Conservation (phyloP, 75 land plant genomes). For the Picea sitchensis region DNA sequence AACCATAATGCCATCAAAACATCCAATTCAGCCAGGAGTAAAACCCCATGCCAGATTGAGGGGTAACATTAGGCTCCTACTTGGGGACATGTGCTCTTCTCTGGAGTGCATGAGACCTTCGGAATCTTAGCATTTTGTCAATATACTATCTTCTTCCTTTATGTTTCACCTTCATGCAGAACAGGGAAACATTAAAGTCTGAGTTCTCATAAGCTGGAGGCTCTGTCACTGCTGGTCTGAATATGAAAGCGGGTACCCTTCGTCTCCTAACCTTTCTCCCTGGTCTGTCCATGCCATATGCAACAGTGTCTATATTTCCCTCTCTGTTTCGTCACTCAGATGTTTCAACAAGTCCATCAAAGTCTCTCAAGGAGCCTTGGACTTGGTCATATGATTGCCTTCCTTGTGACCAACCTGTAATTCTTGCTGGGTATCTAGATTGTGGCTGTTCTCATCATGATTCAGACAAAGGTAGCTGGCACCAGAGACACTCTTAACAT, state of each 20-base stretch:
- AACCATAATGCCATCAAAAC: too few species aligned
- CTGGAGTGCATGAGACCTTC: too few species aligned
- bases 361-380: background rate
- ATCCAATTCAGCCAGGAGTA: too few species aligned
- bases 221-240: too few species aligned
- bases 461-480: slow-evolving; percentile 51
- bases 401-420: background rate
- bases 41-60: too few species aligned
- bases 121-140: too few species aligned
- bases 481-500: background rate
- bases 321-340: background rate
- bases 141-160: too few species aligned
- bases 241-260: background rate
- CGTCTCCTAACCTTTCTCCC: background rate
- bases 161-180: too few species aligned
- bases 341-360: background rate
- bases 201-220: too few species aligned
- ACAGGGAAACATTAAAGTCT: too few species aligned
- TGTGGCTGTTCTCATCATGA: slow-evolving; percentile 43
- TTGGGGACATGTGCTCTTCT: too few species aligned
- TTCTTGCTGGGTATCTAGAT: background rate
- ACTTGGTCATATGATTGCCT: background rate
- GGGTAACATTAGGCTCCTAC: too few species aligned
- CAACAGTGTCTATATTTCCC: background rate
- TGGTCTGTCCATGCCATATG: background rate